Conservation (phyloP, 768 basidiomycete genomes). For the Aureoboletus auriporus region DNA sequence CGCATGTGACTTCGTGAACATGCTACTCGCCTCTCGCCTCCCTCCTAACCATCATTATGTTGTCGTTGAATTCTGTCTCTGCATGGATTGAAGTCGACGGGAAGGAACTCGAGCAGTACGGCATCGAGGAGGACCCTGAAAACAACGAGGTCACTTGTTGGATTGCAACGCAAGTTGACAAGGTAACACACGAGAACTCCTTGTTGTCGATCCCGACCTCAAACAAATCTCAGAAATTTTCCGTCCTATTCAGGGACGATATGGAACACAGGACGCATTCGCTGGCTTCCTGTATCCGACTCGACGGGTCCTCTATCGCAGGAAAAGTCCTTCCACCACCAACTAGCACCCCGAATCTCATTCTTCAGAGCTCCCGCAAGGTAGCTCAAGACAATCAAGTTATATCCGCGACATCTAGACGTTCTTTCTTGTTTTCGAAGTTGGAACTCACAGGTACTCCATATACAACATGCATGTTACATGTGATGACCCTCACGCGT, state of each 20-base stretch:
- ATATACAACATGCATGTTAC: neutral
- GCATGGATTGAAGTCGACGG: slow-evolving; percentile 29
- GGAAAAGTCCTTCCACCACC: slow-evolving; percentile 9
- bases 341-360: too few species aligned
- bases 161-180: slow-evolving; percentile 24
- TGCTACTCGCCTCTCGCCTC: too few species aligned
- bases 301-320: slow-evolving; percentile 18
- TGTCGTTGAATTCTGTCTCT: slow-evolving; percentile 15
- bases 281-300: neutral
- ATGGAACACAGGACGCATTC: neutral
- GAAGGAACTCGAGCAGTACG: slow-evolving; percentile 22
- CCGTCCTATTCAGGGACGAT: slow-evolving; percentile 19
- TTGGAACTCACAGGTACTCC: slow-evolving; percentile 27
- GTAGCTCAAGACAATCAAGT: neutral
- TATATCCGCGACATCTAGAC: slow-evolving; percentile 14
- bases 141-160: slow-evolving; percentile 25
- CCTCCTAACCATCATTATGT: slow-evolving; percentile 16
- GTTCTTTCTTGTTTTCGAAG: slow-evolving; percentile 25
- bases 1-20: too few species aligned
- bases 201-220: slow-evolving; percentile 1
- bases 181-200: slow-evolving; percentile 12
- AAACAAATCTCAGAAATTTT: slow-evolving; percentile 16
- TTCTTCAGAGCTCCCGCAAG: slow-evolving; percentile 1
- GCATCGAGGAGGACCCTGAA: slow-evolving; percentile 14
- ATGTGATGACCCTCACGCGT: slow-evolving; percentile 5